phyloP scores from a whole-genome alignment of 208 protist species.

The Naegleria lovaniensis region DNA sequence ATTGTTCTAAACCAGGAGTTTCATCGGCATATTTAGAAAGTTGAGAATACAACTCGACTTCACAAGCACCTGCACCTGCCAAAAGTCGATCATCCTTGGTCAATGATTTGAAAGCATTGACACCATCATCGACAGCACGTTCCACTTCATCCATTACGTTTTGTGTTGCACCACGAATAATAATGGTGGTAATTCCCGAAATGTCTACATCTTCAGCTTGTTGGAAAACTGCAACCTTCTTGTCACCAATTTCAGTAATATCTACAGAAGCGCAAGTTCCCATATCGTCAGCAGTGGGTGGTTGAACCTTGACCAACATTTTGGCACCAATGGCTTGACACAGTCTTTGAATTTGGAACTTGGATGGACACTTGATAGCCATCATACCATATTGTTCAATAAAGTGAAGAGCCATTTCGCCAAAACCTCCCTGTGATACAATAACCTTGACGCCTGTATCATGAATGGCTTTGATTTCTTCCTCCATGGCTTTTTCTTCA shows the following conservation, averaged over 20 bases:
- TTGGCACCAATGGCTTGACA: slow-evolving; percentile 91
- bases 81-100: slow-evolving; percentile 86
- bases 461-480: slow-evolving; percentile 89
- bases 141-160: slow-evolving; percentile 96
- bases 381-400: slow-evolving; percentile 96
- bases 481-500: slow-evolving; percentile 95
- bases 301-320: slow-evolving; percentile 78
- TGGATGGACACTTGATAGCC: slow-evolving; percentile 90
- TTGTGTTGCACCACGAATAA: slow-evolving; percentile 95
- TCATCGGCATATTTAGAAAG: slow-evolving; percentile 72
- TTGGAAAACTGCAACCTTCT: slow-evolving; percentile 85
- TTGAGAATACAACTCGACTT: slow-evolving; percentile 78
- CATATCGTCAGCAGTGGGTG: slow-evolving; percentile 85
- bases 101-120: slow-evolving; percentile 95
- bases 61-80: slow-evolving; percentile 91
- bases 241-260: slow-evolving; percentile 90
- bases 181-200: slow-evolving; percentile 92
- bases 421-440: slow-evolving; percentile 91
- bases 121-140: slow-evolving; percentile 91
- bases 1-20: slow-evolving; percentile 93
- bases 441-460: slow-evolving; percentile 93
- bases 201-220: slow-evolving; percentile 65
- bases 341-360: slow-evolving; percentile 97
- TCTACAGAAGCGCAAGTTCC: slow-evolving; percentile 86
- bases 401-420: slow-evolving; percentile 98